phyloP scores from a whole-genome alignment of 441 rosid species.

The Corymbia citriodora region DNA sequence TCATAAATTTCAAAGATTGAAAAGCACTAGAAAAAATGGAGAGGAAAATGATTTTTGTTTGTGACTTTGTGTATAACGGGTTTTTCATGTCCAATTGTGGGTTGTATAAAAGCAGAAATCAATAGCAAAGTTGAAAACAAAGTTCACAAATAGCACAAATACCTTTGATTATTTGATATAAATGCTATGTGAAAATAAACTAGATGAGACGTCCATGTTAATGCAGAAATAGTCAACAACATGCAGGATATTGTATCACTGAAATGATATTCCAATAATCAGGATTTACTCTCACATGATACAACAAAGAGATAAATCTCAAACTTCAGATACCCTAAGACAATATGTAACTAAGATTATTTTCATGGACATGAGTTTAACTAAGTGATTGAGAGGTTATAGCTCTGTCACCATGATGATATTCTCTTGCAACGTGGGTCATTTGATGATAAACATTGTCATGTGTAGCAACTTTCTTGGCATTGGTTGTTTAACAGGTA shows the following conservation, averaged over 20 bases:
- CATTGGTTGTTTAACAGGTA: background rate
- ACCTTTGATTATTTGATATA: background rate
- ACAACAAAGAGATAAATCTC: background rate
- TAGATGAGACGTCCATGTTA: background rate
- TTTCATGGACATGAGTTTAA: rapidly evolving
- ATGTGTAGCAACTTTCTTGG: background rate
- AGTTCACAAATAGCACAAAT: too few species aligned
- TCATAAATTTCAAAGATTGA: background rate
- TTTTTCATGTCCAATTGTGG: background rate
- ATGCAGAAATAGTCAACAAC: background rate
- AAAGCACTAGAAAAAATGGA: background rate
- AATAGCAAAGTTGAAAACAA: rapidly evolving
- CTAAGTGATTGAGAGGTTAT: background rate
- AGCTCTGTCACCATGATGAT: background rate
- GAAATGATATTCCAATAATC: rapidly evolving
- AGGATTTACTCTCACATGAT: background rate
- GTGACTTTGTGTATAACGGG: rapidly evolving
- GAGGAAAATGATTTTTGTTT: background rate
- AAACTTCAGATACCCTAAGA: background rate
- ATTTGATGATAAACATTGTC: background rate
- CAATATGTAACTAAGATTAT: background rate
- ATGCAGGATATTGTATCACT: background rate
- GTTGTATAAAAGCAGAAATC: background rate
- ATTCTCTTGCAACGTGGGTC: background rate
- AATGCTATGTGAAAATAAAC: background rate